Evolutionary conservation across 2,329 filamentous ascomycete species (phyloP).

Genomic region (Camillea tinctor): DNA sequence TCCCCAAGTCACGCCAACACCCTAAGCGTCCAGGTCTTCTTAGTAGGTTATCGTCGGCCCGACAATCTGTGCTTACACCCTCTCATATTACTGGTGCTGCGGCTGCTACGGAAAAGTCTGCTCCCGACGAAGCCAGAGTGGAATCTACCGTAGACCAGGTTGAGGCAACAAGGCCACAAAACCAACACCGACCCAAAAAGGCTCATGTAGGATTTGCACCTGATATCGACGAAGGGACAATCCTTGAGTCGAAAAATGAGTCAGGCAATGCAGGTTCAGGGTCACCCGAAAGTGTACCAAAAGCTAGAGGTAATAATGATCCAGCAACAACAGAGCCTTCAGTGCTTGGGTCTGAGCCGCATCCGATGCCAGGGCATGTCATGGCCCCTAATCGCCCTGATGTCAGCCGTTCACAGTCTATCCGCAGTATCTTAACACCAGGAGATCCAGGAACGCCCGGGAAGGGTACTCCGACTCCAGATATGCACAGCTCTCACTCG

Average conservation of each 20-base stretch:
- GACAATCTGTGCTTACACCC: conserved; percentile 20
- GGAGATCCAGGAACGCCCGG: conserved; percentile 5
- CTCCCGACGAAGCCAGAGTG: conserved; percentile 1
- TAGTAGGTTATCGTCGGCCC: conserved; percentile 46
- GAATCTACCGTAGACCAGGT: conserved; percentile 13
- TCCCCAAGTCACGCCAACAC: conserved; percentile 36
- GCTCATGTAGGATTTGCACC: conserved; percentile 59
- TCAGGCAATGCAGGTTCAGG: conserved; percentile 4
- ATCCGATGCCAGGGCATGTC: neutral
- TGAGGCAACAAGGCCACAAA: conserved; percentile 4
- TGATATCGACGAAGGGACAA: conserved; percentile 21
- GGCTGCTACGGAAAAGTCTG: neutral
- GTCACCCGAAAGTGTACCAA: neutral
- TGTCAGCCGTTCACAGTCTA: conserved; percentile 16
- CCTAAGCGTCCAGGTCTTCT: conserved; percentile 46
- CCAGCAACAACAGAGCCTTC: neutral
- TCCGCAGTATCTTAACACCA: conserved; percentile 12
- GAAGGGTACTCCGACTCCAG: conserved; percentile 26
- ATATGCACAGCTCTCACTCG: conserved; percentile 37
- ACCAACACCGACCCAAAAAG: conserved; percentile 29
- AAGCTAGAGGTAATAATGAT: neutral
- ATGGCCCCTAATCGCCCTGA: conserved; percentile 27
- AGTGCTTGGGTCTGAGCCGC: neutral
- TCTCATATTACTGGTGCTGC: conserved; percentile 2
- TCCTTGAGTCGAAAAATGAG: conserved; percentile 12